Evolutionary conservation across 805 yeast genomes (phyloP), one percentile per base, ranked within the genome.

Genomic region (Candida namnaoensis): DNA sequence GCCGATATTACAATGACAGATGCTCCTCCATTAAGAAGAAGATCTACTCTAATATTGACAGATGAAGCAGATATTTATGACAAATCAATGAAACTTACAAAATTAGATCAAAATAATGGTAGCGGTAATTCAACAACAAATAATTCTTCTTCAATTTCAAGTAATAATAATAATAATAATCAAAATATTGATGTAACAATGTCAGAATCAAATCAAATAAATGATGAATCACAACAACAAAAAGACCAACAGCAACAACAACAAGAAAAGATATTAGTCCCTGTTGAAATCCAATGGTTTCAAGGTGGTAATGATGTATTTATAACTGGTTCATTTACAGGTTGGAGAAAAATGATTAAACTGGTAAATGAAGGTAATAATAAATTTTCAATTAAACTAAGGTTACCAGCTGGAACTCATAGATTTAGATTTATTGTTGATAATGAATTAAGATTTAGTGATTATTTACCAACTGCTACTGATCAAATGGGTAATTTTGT

Each of bases 301-400:
- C 96, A 91, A 61, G 98, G 98, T n/a, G 99, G 99, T 46, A 76
- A 76, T 39, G 85, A 85, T 53, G 98, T 93, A 3, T 93, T 88
- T 60, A 96, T 91, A 12, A 93, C 97, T 32, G 99, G 99, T 39
- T 85, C 97, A 1, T 91, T 91, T 64, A 93, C 99, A 0, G 96
- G 96, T 4, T 93, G 99, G 98, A 72, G 96, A 50, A 91, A 90
- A 63, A 91, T 93, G 98, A 90, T 91, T 56, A 95, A 95, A 34
- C 67, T 93, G 52, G 72, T 72, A 28, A 68, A 67, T 9, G 78
- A 64, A n/a, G 63, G 62, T 12, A 70, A 79, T 50, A 71, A 72
- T 23, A 68, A 70, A 34, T 81, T 82, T 52, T 69, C 78, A 37
- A 82, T 87, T 25, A 82, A 84, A 40, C 67, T 87, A 39, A 85